Evolutionary conservation across 2,329 filamentous ascomycete genomes (phyloP).

Genomic region (Didymosphaeria variabile): DNA sequence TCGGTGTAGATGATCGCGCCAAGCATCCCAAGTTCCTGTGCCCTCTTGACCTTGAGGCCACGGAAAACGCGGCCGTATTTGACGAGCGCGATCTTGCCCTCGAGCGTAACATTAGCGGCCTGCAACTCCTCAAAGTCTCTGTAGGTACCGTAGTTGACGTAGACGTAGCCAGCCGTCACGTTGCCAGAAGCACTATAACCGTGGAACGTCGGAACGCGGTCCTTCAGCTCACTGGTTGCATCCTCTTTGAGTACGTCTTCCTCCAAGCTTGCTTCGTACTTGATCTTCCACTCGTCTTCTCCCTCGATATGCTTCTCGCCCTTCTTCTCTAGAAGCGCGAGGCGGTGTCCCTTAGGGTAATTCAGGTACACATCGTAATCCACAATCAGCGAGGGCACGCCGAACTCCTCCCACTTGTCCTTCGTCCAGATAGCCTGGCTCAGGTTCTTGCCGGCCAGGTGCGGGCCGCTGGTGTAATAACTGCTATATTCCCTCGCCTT

Average conservation of each 20-base stretch:
- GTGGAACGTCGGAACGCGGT: slow-evolving; percentile 89
- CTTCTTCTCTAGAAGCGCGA: slow-evolving; percentile 63
- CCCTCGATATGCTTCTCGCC: slow-evolving; percentile 45
- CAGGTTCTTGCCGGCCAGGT: slow-evolving; percentile 62
- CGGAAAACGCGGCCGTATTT: slow-evolving; percentile 89
- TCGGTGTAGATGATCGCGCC: slow-evolving; percentile 88
- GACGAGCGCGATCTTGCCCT: slow-evolving; percentile 86
- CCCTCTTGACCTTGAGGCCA: slow-evolving; percentile 90
- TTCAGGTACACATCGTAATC: slow-evolving; percentile 63
- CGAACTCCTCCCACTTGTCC: slow-evolving; percentile 60
- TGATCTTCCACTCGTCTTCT: slow-evolving; percentile 64
- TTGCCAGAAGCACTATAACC: slow-evolving; percentile 94
- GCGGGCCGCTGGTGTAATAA: slow-evolving; percentile 61
- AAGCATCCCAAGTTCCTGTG: slow-evolving; percentile 88
- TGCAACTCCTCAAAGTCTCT: slow-evolving; percentile 84
- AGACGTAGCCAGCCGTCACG: slow-evolving; percentile 86
- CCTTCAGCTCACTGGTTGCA: slow-evolving; percentile 73
- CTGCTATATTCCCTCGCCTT: slow-evolving; percentile 61
- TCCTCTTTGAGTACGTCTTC: slow-evolving; percentile 89
- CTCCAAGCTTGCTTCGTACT: slow-evolving; percentile 81
- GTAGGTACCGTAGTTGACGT: slow-evolving; percentile 90
- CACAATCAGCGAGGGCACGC: slow-evolving; percentile 56
- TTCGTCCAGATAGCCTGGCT: slow-evolving; percentile 62
- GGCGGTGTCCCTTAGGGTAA: slow-evolving; percentile 58
- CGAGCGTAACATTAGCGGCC: slow-evolving; percentile 75